Conservation (phyloP, 495 filamentous ascomycete species). For the Talaromyces liani region DNA sequence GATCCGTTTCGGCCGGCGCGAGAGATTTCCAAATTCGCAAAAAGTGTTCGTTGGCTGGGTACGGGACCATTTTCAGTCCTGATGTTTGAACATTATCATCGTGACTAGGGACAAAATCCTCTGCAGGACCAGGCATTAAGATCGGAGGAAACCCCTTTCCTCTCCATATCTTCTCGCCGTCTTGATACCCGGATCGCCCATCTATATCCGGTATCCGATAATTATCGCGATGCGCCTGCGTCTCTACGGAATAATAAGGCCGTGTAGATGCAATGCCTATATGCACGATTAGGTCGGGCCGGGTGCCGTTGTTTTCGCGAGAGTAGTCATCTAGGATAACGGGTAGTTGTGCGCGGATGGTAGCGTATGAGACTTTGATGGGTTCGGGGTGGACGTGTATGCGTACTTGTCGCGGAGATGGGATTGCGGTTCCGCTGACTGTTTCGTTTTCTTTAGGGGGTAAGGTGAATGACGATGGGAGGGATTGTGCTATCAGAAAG, state of each 20-base stretch:
- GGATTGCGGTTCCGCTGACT: not conserved
- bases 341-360: conserved; percentile 57
- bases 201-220: conserved; percentile 65
- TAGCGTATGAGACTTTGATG: conserved; percentile 60
- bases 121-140: conserved; percentile 22
- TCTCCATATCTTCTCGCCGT: conserved; percentile 41
- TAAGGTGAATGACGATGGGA: conserved; percentile 25
- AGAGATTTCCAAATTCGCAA: conserved; percentile 27
- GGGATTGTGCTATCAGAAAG: conserved; percentile 57
- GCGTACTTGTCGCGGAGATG: conserved; percentile 44
- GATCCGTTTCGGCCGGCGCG: conserved; percentile 35
- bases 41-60: conserved; percentile 27
- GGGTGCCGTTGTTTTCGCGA: conserved; percentile 28
- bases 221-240: conserved; percentile 63
- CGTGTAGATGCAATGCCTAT: conserved; percentile 75
- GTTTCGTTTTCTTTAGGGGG: conserved; percentile 10
- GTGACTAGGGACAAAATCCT: not conserved
- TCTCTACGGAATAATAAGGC: conserved; percentile 61
- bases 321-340: conserved; percentile 36
- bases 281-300: conserved; percentile 62
- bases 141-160: conserved; percentile 30
- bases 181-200: conserved; percentile 46
- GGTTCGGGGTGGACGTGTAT: conserved; percentile 59
- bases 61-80: conserved; percentile 12
- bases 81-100: not conserved